Evolutionary conservation across 345 rosid genomes (phyloP).

Genomic region (Syzygium grande): DNA sequence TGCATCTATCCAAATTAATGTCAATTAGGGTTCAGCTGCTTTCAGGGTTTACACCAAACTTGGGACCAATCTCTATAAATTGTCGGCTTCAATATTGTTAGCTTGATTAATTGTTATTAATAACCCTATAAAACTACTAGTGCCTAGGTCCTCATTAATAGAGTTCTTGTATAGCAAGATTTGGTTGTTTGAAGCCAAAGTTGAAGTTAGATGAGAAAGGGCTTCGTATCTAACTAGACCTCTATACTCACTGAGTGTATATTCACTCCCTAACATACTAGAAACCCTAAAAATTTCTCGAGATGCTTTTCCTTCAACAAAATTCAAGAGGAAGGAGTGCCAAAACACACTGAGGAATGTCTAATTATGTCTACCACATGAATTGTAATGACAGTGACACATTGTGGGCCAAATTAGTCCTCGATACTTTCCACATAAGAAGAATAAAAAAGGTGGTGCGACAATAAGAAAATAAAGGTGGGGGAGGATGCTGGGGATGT

Average conservation of each 20-base stretch:
- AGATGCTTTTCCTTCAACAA: background rate
- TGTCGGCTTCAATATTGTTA: background rate
- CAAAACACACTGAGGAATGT: background rate
- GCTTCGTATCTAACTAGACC: background rate
- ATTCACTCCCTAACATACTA: background rate
- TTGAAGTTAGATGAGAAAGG: background rate
- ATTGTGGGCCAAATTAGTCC: background rate
- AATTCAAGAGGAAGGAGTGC: background rate
- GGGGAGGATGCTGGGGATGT: conserved; percentile 1
- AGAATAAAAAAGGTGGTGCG: background rate
- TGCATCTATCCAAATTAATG: background rate
- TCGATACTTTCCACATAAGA: background rate
- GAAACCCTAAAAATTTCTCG: background rate
- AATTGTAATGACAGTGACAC: background rate
- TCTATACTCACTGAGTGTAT: background rate
- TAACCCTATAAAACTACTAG: background rate
- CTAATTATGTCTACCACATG: background rate
- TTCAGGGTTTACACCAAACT: background rate
- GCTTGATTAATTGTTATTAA: background rate
- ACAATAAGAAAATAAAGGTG: background rate
- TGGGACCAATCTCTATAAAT: background rate
- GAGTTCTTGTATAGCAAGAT: background rate
- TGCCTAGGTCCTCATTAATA: background rate
- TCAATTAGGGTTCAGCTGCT: background rate
- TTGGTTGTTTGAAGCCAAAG: background rate